Evolutionary conservation across 306 rosid genomes (phyloP), one percentile per base, ranked within the genome.

Genomic region (Gynostemma pentaphyllum): DNA sequence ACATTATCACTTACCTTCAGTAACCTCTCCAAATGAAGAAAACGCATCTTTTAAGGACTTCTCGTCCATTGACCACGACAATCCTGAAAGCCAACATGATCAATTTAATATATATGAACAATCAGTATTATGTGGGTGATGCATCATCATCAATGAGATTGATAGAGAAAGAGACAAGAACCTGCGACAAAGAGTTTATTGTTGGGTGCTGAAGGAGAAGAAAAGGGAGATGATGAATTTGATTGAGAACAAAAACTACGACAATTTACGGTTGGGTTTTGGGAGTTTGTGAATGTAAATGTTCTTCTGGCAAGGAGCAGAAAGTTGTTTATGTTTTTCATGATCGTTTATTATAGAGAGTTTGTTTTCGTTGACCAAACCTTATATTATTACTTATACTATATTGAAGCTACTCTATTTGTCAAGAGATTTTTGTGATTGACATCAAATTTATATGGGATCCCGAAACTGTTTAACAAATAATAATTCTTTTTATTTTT

Each of bases 21-120:
- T 77, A 66, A 86, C 97, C 21, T 82, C 83, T 26, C 95, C 97
- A 67, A 77, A 89, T 5, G 92, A 82, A 77, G 92, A 79, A 79
- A 89, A 89, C 64, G 97, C 88, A 19, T 86, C 89, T 70, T 77
- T 79, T 65, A 89, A 74, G 39, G 85, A 82, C 68, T 79, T 87
- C 79, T 89, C 95, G 48, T 87, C 95, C 66, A 87, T 78, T 0
- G 95, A 89, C 95, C 92, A 89, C 42, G 97, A 89, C 70, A 86
- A 59, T 2, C 94, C 96, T 88, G 85, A 64, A 81, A 74, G 29
- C 60, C 55, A 59, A 26, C 5, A 42, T 49, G 11, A 36, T 57
- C 18, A 36, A 57, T 57, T 36, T 15, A 37, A 36, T 19, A 14
- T 5, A 19, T 1, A 57, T n/a, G n/a, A 5, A 5, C 5, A n/a